Evolutionary conservation across 1,284 basidiomycete genomes (phyloP).

Genomic region (Vanrija sp.): DNA sequence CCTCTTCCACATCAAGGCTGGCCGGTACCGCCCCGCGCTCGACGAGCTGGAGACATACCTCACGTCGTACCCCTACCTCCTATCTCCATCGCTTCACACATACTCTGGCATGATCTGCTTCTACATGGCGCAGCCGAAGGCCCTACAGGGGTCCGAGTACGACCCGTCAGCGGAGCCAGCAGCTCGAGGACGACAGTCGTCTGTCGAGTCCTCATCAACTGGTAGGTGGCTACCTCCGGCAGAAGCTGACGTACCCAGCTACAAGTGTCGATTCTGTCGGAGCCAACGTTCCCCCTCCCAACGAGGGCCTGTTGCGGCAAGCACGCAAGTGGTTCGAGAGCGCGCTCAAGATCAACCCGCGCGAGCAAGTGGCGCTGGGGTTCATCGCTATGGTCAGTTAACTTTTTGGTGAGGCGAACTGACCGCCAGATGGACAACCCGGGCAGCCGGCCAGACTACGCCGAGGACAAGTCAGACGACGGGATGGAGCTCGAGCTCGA

Average conservation of each 20-base stretch:
- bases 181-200: neutral
- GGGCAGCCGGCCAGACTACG: neutral
- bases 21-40: slow-evolving; percentile 63
- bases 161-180: neutral
- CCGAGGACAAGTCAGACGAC: neutral
- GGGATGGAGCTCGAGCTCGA: too few species aligned
- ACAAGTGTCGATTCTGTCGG: neutral
- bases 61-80: slow-evolving; percentile 76
- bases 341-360: slow-evolving; percentile 27
- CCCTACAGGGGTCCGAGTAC: neutral
- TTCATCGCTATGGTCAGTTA: slow-evolving; percentile 32
- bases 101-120: slow-evolving; percentile 75
- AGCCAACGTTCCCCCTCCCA: neutral
- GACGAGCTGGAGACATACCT: slow-evolving; percentile 85
- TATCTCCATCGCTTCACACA: slow-evolving; percentile 69
- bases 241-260: neutral
- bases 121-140: slow-evolving; percentile 47
- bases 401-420: neutral
- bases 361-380: slow-evolving; percentile 27
- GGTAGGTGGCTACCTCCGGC: neutral
- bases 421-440: slow-evolving; percentile 8
- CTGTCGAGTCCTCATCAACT: neutral
- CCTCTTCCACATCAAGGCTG: slow-evolving; percentile 60
- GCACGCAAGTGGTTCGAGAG: slow-evolving; percentile 35
- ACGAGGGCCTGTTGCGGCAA: slow-evolving; percentile 16